Evolutionary conservation across 495 filamentous ascomycete species (phyloP), one percentile per base, ranked within the genome.

Genomic region (Cudoniella acicularis): DNA sequence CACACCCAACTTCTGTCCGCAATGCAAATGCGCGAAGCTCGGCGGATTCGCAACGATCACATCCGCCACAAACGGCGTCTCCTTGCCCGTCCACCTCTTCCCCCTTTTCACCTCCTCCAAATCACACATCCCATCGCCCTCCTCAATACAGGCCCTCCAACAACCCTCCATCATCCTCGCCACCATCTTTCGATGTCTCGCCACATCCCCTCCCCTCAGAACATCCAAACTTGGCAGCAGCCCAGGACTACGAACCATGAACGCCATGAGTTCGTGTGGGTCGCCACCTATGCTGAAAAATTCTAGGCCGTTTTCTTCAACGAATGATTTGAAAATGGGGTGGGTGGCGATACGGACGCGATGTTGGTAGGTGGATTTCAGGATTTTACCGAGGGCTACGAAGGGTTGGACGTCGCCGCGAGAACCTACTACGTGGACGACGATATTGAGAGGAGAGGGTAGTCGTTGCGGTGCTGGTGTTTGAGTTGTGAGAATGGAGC

Each of bases 201-300:
- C 76, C 63, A 90, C 79, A 65, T 89, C 87, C n/a, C 87, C 87
- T 36, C 73, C 77, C 64, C 79, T 82, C 17, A 90, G 72, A 0
- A 82, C 79, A 18, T 86, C 76, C 11, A 90, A 60, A 1, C 73
- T 78, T 0, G 87, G 87, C 45, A 90, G 81, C 63, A 90, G 70
- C 0, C 87, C 85, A 0, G 87, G 86, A 70, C 89, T 88, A 68
- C 88, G 88, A 27, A 90, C 87, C 87, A 90, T 90, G 64, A 87
- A 90, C 1, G 83, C 84, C 85, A 86, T 87, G 4, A 87, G 72
- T 60, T 83, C 75, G 11, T 80, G 70, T 1, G 83, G 84, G 68
- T 87, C 80, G 1, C 84, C 85, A 1, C 84, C 83, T 55, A 88
- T 83, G 6, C 75, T 79, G 60, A 82, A 88, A 69, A 88, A 89